Percentiles rank a stretch among this genome's conserved stretches.
These are phyloP conservation scores for Kluyveromyces nonfermentans DNA, from an alignment of 805 yeast species.

Conservation along the genomic window DNA sequence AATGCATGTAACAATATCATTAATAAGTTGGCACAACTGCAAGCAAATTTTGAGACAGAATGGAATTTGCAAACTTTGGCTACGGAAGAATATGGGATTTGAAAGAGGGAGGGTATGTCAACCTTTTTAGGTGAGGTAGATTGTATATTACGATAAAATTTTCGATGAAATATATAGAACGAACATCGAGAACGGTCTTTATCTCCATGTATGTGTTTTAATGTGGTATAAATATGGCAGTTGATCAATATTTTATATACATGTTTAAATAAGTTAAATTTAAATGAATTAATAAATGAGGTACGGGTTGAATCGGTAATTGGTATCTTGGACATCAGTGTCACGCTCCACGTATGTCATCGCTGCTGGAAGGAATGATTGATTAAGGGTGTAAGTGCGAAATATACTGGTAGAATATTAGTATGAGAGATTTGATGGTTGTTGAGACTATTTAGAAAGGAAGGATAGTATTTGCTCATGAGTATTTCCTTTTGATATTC, in stretches of 20 bases:
- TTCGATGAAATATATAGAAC: not conserved
- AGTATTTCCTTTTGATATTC: not conserved
- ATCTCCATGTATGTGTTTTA: too few relatives aligned
- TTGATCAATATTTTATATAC: too few relatives aligned
- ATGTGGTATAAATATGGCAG: too few relatives aligned
- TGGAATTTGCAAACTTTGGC: constrained; percentile 83
- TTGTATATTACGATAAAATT: not conserved
- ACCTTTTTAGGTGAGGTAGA: not conserved
- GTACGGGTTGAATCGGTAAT: not conserved
- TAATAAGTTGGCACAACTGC: constrained; percentile 63
- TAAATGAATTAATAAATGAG: not conserved
- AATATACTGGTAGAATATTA: not conserved
- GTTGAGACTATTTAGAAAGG: not conserved
- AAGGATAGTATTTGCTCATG: too few relatives aligned
- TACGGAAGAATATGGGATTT: constrained; percentile 32
- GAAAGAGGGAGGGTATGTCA: not conserved
- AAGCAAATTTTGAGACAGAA: constrained; percentile 77
- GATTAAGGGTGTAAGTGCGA: not conserved
- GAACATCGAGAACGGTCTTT: not conserved
- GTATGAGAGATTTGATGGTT: not conserved
- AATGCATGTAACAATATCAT: constrained; percentile 84
- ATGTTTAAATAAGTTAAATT: too few relatives aligned
- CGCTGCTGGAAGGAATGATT: not conserved
- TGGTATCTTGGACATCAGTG: not conserved
- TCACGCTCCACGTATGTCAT: not conserved